These are phyloP conservation scores for barley (Hordeum vulgare) DNA, from an alignment of 176 grass and related monocot species.

Conservation along the genomic window DNA sequence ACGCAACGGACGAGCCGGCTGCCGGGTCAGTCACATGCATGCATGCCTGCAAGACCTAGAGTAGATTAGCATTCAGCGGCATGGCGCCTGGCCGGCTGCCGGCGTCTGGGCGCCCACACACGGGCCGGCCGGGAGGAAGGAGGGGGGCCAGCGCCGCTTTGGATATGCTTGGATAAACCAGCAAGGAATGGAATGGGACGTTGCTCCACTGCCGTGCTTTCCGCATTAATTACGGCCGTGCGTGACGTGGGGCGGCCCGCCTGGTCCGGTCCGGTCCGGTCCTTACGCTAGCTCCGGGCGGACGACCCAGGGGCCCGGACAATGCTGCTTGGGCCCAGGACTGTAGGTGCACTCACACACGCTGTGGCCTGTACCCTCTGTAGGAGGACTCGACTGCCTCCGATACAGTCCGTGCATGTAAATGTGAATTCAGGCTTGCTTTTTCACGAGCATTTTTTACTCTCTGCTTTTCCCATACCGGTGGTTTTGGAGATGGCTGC, in stretches of 20 bases:
- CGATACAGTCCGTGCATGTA: no score
- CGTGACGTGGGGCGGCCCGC: background rate
- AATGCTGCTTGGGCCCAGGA: background rate
- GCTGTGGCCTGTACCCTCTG: background rate
- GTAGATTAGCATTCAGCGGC: no score
- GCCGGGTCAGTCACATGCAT: no score
- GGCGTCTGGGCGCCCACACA: no score
- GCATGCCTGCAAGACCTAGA: no score
- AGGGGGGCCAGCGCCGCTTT: background rate
- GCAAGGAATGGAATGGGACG: background rate
- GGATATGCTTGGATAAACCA: background rate
- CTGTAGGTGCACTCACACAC: background rate
- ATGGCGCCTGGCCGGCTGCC: no score
- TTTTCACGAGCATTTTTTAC: no score
- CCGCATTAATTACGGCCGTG: background rate
- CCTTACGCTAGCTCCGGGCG: background rate
- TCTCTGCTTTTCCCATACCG: no score
- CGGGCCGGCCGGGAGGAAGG: background rate
- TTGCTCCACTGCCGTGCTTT: background rate
- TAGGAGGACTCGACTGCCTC: background rate
- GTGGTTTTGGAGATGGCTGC: no score
- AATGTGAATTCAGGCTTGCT: no score
- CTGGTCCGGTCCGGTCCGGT: background rate
- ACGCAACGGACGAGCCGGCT: background rate
- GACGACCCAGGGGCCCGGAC: background rate